Evolutionary conservation across 1,284 basidiomycete genomes (phyloP).

Genomic region (Rhodotorula sp.): DNA sequence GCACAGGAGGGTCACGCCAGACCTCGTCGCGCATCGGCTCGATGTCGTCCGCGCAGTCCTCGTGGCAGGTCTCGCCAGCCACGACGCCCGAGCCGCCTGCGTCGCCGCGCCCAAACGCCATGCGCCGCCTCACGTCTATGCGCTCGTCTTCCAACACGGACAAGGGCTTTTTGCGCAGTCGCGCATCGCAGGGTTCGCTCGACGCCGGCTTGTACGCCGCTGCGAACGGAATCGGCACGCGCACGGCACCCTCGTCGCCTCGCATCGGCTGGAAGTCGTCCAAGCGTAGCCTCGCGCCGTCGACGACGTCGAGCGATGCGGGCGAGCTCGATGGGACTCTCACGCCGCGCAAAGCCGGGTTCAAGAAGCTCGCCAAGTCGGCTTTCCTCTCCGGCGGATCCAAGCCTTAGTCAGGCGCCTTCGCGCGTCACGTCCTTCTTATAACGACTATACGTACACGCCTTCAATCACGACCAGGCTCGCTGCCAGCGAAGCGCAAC

Average conservation of each 20-base stretch:
- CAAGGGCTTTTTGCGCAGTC: not conserved
- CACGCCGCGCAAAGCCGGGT: conserved; percentile 56
- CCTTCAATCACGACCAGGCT: not conserved
- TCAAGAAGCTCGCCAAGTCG: conserved; percentile 71
- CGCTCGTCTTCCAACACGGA: conserved; percentile 14
- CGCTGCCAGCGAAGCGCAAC: not conserved
- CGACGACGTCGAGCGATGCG: conserved; percentile 6
- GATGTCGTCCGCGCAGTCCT: conserved; percentile 18
- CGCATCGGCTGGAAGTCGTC: not conserved
- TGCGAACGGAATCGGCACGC: not conserved
- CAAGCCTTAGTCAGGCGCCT: not conserved
- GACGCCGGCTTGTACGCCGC: conserved; percentile 1
- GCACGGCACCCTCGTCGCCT: conserved; percentile 1
- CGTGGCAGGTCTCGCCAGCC: conserved; percentile 2
- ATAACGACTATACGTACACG: not conserved
- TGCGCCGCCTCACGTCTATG: conserved; percentile 26
- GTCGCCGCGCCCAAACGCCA: conserved; percentile 4
- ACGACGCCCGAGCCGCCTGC: conserved; percentile 21
- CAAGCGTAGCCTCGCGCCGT: not conserved
- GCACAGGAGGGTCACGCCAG: not conserved
- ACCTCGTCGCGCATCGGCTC: conserved; percentile 19
- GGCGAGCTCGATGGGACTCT: not conserved
- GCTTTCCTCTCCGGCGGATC: conserved; percentile 7
- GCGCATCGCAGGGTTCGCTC: conserved; percentile 18
- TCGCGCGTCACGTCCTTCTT: too few relatives aligned